Conservation (phyloP, 768 basidiomycete genomes). For the Xerocomellus amylosporus region DNA sequence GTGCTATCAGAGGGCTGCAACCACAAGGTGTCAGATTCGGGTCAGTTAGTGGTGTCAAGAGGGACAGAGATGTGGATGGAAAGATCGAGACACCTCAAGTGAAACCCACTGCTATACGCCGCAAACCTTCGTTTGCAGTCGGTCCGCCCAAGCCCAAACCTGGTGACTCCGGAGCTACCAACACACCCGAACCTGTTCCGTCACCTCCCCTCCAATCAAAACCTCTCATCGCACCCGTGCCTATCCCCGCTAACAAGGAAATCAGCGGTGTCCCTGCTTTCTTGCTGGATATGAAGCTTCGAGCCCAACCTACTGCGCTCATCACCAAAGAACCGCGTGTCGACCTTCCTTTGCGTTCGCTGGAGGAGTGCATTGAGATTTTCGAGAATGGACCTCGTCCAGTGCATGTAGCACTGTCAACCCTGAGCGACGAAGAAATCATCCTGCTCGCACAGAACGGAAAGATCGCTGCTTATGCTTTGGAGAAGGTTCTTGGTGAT, state of each 20-base stretch:
- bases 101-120: slow-evolving; percentile 10
- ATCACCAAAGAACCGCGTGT: slow-evolving; percentile 13
- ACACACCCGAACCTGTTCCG: slow-evolving; percentile 16
- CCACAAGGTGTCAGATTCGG: slow-evolving; percentile 30
- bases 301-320: slow-evolving; percentile 20
- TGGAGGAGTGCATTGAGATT: slow-evolving; percentile 77
- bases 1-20: slow-evolving; percentile 35
- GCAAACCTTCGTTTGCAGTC: slow-evolving; percentile 25
- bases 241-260: slow-evolving; percentile 19
- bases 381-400: slow-evolving; percentile 73
- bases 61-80: slow-evolving; percentile 22
- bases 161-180: slow-evolving; percentile 15
- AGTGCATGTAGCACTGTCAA: slow-evolving; percentile 50
- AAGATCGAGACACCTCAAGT: slow-evolving; percentile 18
- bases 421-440: slow-evolving; percentile 89
- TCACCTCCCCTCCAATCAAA: slow-evolving; percentile 11
- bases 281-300: slow-evolving; percentile 35
- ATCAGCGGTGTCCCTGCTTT: slow-evolving; percentile 27
- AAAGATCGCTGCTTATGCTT: slow-evolving; percentile 91
- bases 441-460: slow-evolving; percentile 84
- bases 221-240: slow-evolving; percentile 27
- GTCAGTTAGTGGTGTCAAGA: slow-evolving; percentile 22
- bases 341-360: slow-evolving; percentile 41
- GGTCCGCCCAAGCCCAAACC: slow-evolving; percentile 21
- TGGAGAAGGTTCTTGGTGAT: slow-evolving; percentile 93